Percentiles rank a stretch among this genome's conserved stretches.
phyloP scores from a whole-genome alignment of 257 asterid species.

The Avicennia marina region DNA sequence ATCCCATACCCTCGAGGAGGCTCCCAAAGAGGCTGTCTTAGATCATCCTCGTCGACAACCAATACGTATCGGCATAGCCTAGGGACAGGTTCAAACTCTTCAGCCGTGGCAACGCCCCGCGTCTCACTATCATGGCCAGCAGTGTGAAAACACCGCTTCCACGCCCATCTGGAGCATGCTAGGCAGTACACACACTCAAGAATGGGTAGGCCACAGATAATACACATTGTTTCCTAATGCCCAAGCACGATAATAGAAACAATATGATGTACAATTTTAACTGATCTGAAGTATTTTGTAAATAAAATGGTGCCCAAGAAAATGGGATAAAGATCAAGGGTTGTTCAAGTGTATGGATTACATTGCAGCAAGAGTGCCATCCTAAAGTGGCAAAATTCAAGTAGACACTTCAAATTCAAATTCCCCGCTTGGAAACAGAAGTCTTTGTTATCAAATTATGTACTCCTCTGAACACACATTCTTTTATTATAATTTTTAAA shows the following conservation, averaged over 20 bases:
- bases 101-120: constrained; percentile 59
- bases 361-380: background rate
- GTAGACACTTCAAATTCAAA: background rate
- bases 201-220: constrained; percentile 73
- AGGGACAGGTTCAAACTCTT: constrained; percentile 79
- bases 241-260: constrained; percentile 10
- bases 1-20: constrained; percentile 77
- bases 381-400: constrained; percentile 6
- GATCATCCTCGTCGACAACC: constrained; percentile 67
- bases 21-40: constrained; percentile 51
- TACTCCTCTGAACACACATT: too few relatives aligned
- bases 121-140: constrained; percentile 74
- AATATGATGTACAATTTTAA: constrained; percentile 33
- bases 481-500: too few relatives aligned
- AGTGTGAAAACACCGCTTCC: constrained; percentile 77
- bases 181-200: constrained; percentile 74
- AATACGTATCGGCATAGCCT: constrained; percentile 74
- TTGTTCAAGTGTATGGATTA: background rate
- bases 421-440: too few relatives aligned
- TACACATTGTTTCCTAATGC: constrained; percentile 46
- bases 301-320: background rate
- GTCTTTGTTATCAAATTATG: too few relatives aligned
- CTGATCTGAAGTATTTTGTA: background rate
- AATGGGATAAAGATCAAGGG: background rate
- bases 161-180: constrained; percentile 77